Percentiles rank a stretch among this genome's conserved stretches.
These are phyloP conservation scores for Paraphoma chrysanthemicola DNA, from an alignment of 2,329 filamentous ascomycete genomes.

Conservation along the genomic window DNA sequence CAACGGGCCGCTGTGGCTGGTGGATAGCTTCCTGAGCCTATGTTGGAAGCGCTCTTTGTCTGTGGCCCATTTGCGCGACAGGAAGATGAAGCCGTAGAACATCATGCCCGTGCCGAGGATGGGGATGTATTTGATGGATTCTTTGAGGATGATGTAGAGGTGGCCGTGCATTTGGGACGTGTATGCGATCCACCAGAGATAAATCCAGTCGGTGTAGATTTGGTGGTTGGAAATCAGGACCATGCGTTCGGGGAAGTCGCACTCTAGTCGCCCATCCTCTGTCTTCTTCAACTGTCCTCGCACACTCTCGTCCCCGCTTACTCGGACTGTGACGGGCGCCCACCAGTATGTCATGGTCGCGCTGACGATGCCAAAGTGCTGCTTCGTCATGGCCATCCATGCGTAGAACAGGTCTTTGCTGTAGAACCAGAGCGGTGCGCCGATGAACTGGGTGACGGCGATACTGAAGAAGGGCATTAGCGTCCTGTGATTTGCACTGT, in stretches of 20 bases:
- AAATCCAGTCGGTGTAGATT: slow-evolving; percentile 90
- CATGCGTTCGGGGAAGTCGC: slow-evolving; percentile 79
- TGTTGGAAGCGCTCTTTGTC: slow-evolving; percentile 78
- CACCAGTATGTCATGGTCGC: slow-evolving; percentile 85
- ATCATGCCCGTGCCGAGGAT: slow-evolving; percentile 82
- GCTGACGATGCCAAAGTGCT: slow-evolving; percentile 77
- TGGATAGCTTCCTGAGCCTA: slow-evolving; percentile 74
- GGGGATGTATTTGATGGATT: slow-evolving; percentile 84
- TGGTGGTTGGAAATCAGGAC: slow-evolving; percentile 88
- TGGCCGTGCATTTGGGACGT: slow-evolving; percentile 81
- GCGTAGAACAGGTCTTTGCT: slow-evolving; percentile 79
- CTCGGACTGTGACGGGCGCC: slow-evolving; percentile 78
- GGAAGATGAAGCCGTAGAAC: slow-evolving; percentile 89
- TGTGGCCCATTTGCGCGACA: slow-evolving; percentile 87
- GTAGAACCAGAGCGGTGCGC: slow-evolving; percentile 74
- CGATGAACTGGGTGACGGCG: slow-evolving; percentile 73
- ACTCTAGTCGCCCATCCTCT: slow-evolving; percentile 73
- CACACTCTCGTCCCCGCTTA: slow-evolving; percentile 83
- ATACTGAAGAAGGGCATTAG: slow-evolving; percentile 48
- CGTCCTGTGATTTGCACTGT: slow-evolving; percentile 14
- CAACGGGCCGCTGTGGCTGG: slow-evolving; percentile 46
- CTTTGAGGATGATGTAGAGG: slow-evolving; percentile 89
- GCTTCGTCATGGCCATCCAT: slow-evolving; percentile 87
- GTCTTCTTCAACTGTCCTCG: slow-evolving; percentile 74
- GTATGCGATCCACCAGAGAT: slow-evolving; percentile 92